A percentile compares a stretch with the other conserved stretches of the same genome.
Evolutionary conservation across 2,329 filamentous ascomycete genomes (phyloP).

Genomic region (Curvularia spicifera): DNA sequence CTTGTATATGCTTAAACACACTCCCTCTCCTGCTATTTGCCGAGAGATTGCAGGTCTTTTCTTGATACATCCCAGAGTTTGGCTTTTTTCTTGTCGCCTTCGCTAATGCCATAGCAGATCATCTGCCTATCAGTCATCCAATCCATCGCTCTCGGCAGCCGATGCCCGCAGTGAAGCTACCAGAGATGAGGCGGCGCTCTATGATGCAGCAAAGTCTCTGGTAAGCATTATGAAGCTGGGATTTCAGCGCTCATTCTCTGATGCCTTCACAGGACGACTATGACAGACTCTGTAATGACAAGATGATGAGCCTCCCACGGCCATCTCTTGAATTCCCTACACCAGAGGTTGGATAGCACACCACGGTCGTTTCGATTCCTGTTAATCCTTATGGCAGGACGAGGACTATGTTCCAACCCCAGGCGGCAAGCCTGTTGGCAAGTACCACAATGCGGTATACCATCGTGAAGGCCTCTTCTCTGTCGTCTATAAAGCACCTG

Average conservation of each 20-base stretch:
- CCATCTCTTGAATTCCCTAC: conserved; percentile 34
- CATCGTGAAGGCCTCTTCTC: conserved; percentile 77
- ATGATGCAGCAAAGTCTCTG: conserved; percentile 62
- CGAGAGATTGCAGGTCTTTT: not conserved
- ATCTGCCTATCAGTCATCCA: conserved; percentile 55
- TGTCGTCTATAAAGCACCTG: conserved; percentile 74
- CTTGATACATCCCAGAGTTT: not conserved
- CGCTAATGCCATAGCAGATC: conserved; percentile 48
- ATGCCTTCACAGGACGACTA: conserved; percentile 46
- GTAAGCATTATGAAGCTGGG: conserved; percentile 51
- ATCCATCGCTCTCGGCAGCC: conserved; percentile 53
- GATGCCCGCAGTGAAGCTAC: conserved; percentile 67
- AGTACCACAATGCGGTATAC: conserved; percentile 63
- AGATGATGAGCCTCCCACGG: conserved; percentile 27
- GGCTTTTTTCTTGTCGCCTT: not conserved
- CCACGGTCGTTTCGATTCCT: too few relatives aligned
- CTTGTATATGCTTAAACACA: conserved; percentile 6
- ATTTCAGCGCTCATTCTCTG: conserved; percentile 2
- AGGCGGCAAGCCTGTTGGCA: conserved; percentile 57
- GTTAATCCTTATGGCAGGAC: conserved; percentile 23
- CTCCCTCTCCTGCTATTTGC: conserved; percentile 4
- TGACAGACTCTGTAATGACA: conserved; percentile 36
- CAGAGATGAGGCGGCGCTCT: conserved; percentile 69
- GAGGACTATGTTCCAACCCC: conserved; percentile 46
- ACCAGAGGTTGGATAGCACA: conserved; percentile 25